Conservation (phyloP, 2,329 filamentous ascomycete genomes). For the Furcasterigmium furcatum region DNA sequence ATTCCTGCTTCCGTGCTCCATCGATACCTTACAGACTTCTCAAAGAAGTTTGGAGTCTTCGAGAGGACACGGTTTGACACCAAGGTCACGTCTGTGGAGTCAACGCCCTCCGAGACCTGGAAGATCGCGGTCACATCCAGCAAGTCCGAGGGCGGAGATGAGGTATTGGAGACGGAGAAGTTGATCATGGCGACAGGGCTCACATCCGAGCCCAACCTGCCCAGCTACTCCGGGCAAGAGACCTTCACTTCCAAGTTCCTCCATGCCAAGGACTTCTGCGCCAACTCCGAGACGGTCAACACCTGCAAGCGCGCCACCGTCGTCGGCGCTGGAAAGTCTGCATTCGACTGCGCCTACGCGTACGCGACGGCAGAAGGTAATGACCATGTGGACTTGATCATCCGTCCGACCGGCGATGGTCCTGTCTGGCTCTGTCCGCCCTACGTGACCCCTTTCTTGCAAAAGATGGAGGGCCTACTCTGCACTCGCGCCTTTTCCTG, state of each 20-base stretch:
- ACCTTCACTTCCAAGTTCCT: constrained; percentile 34
- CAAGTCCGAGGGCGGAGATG: not conserved
- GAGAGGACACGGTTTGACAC: constrained; percentile 33
- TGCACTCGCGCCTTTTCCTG: constrained; percentile 55
- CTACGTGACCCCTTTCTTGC: constrained; percentile 59
- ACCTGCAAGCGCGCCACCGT: constrained; percentile 36
- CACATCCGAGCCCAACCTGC: constrained; percentile 40
- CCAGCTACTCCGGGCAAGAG: constrained; percentile 30
- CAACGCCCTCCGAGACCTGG: too few species aligned
- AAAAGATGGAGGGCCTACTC: constrained; percentile 54
- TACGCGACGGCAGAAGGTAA: constrained; percentile 35
- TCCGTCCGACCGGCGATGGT: constrained; percentile 46
- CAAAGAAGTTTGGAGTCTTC: constrained; percentile 35
- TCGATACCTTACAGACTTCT: constrained; percentile 42
- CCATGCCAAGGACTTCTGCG: constrained; percentile 38
- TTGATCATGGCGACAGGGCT: constrained; percentile 48
- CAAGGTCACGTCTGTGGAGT: constrained; percentile 28
- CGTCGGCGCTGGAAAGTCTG: constrained; percentile 55
- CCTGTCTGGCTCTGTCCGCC: constrained; percentile 52
- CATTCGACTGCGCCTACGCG: constrained; percentile 55
- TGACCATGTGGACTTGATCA: constrained; percentile 43
- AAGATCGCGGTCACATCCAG: not conserved
- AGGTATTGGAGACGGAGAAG: constrained; percentile 24
- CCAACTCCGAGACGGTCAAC: constrained; percentile 24
- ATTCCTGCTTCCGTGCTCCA: constrained; percentile 43